Conservation (phyloP, 2,329 filamentous ascomycete species). For the Nemania diffusa region DNA sequence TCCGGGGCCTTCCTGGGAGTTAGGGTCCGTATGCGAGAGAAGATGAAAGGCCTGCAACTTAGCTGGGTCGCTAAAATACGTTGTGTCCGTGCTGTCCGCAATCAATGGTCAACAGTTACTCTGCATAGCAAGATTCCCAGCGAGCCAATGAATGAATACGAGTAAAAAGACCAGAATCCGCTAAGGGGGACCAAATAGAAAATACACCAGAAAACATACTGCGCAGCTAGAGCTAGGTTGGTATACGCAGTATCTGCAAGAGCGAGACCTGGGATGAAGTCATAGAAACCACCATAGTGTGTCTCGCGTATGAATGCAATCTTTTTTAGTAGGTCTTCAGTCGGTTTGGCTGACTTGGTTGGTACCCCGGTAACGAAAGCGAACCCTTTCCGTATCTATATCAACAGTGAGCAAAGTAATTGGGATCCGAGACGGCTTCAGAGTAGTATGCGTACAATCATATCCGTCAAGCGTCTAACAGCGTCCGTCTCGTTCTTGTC, state of each 20-base stretch:
- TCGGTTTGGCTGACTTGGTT: slow-evolving; percentile 71
- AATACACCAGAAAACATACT: slow-evolving; percentile 52
- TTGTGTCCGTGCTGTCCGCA: slow-evolving; percentile 79
- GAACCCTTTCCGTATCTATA: slow-evolving; percentile 75
- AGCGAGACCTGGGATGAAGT: slow-evolving; percentile 89
- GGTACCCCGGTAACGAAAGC: slow-evolving; percentile 80
- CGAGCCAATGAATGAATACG: background rate
- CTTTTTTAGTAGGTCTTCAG: slow-evolving; percentile 77
- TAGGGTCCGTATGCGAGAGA: slow-evolving; percentile 71
- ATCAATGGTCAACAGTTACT: background rate
- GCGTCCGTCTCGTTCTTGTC: slow-evolving; percentile 65
- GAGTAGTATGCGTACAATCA: slow-evolving; percentile 60
- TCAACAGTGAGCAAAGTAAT: slow-evolving; percentile 30
- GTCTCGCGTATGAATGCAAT: slow-evolving; percentile 90
- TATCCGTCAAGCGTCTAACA: slow-evolving; percentile 70
- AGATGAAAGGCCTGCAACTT: slow-evolving; percentile 94
- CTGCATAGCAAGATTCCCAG: background rate
- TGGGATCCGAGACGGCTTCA: background rate
- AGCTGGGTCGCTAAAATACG: slow-evolving; percentile 93
- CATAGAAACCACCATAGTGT: slow-evolving; percentile 83
- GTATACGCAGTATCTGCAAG: slow-evolving; percentile 94
- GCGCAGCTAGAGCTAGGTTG: slow-evolving; percentile 80
- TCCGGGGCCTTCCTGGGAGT: slow-evolving; percentile 30
- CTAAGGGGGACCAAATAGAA: background rate
- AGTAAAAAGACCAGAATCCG: background rate